These are phyloP conservation scores for Pseudocercospora crystallina DNA, from an alignment of 2,329 filamentous ascomycete genomes.

Conservation along the genomic window DNA sequence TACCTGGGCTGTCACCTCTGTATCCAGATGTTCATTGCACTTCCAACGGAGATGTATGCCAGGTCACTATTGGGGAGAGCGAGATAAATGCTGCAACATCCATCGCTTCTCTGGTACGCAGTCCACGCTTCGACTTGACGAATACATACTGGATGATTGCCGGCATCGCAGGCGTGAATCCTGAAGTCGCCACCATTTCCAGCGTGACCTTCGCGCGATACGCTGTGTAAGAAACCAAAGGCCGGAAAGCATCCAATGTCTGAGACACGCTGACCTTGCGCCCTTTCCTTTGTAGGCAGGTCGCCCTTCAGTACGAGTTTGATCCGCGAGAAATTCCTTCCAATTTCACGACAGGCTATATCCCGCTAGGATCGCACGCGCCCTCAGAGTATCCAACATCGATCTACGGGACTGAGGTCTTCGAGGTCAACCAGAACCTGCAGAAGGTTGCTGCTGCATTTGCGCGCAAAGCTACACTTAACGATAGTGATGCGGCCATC, in stretches of 20 bases:
- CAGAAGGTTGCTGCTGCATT: constrained; percentile 37
- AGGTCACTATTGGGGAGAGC: constrained; percentile 61
- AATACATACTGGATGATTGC: constrained; percentile 69
- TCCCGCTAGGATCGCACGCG: constrained; percentile 59
- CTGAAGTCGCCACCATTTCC: constrained; percentile 61
- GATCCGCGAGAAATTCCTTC: constrained; percentile 66
- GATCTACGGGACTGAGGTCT: constrained; percentile 46
- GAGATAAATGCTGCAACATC: constrained; percentile 72
- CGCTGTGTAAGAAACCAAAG: too few species aligned
- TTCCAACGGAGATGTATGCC: constrained; percentile 61
- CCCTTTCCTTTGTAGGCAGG: too few species aligned
- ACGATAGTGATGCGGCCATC: constrained; percentile 38
- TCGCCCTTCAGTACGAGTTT: constrained; percentile 74
- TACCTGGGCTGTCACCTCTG: constrained; percentile 34
- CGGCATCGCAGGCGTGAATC: constrained; percentile 74
- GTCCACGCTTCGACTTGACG: constrained; percentile 61
- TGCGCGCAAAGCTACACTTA: constrained; percentile 37
- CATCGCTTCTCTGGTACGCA: constrained; percentile 63
- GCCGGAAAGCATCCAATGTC: too few species aligned
- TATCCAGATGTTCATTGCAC: constrained; percentile 60
- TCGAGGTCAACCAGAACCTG: constrained; percentile 42
- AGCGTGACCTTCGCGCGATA: constrained; percentile 68
- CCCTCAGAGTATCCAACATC: constrained; percentile 47
- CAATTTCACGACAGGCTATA: constrained; percentile 67
- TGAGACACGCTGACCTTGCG: too few species aligned